Evolutionary conservation across 2,329 filamentous ascomycete genomes (phyloP), one percentile per base, ranked within the genome.

Genomic region (Emmonsiellopsis sp.): DNA sequence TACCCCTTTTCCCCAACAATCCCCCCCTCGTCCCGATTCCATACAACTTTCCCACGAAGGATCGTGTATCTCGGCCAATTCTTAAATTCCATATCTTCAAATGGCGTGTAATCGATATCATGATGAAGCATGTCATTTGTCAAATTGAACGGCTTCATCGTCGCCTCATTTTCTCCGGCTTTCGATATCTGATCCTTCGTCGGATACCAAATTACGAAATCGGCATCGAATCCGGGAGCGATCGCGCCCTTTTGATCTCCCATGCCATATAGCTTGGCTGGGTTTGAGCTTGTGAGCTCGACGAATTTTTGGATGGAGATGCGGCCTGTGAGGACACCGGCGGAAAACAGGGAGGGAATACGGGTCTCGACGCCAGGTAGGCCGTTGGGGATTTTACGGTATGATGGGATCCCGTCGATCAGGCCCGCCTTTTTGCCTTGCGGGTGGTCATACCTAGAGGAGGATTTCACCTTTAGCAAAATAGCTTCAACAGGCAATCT

Each of bases 131-230:
- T 63, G 1, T 55, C 57, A 47, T 75, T 71, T 32, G 60, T 64
- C n/a, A 72, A 61, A 1, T 56, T 58, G 36, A 65, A 65, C 0
- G 58, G 57, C 14, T 48, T 21, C 34, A 63, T 59, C 1, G 42
- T 57, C 84, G 63, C 66, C 77, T 75, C 5, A 68, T 66, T 58
- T 52, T 40, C 42, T 47, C 49, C 37, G 49, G 42, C 2, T 49
- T 53, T 3, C 51, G 57, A 43, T 47, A 53, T 56, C 49, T 58
- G 58, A 57, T 58, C 52, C 5, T 43, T 27, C 0, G 54, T 47
- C 11, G 67, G 66, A 61, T 74, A 79, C 78, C 79, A 83, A n/a
- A 82, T 74, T 9, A 77, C 76, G 34, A 82, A 62, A 63, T 83
- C 80, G 0, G 79, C 79, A 63, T 83, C 79, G 32, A 75, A 64